Evolutionary conservation across 2,329 filamentous ascomycete genomes (phyloP).

Genomic region (Plectosphaerella sp.): DNA sequence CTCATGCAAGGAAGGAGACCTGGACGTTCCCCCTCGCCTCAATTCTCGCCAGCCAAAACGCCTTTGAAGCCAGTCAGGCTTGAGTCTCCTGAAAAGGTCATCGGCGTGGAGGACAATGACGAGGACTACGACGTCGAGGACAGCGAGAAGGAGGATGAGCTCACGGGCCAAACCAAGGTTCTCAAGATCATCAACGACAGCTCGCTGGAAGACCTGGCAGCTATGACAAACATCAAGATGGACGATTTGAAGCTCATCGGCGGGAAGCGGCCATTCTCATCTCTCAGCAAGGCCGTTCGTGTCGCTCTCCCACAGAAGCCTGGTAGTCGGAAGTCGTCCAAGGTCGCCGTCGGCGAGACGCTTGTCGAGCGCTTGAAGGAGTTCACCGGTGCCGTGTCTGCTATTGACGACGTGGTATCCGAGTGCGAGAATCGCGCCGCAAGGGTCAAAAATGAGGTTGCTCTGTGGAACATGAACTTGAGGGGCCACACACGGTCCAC

Average conservation of each 20-base stretch:
- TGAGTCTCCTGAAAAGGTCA: slow-evolving; percentile 12
- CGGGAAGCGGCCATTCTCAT: slow-evolving; percentile 68
- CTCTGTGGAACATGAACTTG: slow-evolving; percentile 43
- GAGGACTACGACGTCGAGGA: slow-evolving; percentile 33
- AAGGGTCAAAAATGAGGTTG: slow-evolving; percentile 39
- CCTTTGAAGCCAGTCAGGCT: slow-evolving; percentile 4
- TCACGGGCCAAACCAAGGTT: slow-evolving; percentile 40
- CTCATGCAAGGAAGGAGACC: slow-evolving; percentile 30
- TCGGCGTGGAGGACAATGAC: slow-evolving; percentile 32
- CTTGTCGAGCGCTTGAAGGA: slow-evolving; percentile 53
- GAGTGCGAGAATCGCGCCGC: slow-evolving; percentile 71
- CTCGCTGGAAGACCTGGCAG: slow-evolving; percentile 68
- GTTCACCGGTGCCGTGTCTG: slow-evolving; percentile 75
- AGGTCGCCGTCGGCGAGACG: slow-evolving; percentile 46
- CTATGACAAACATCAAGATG: slow-evolving; percentile 72
- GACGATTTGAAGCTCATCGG: slow-evolving; percentile 66
- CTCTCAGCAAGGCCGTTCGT: slow-evolving; percentile 59
- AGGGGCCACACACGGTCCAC: slow-evolving; percentile 34
- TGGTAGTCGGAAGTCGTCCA: slow-evolving; percentile 39
- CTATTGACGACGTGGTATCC: slow-evolving; percentile 76
- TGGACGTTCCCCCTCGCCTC: slow-evolving; percentile 9
- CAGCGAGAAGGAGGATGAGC: slow-evolving; percentile 8
- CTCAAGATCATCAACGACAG: slow-evolving; percentile 82
- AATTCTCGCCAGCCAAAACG: not conserved
- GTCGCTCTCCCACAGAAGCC: slow-evolving; percentile 52